Evolutionary conservation across 2,329 filamentous ascomycete species (phyloP).

Genomic region (Pleomassaria siparia): DNA sequence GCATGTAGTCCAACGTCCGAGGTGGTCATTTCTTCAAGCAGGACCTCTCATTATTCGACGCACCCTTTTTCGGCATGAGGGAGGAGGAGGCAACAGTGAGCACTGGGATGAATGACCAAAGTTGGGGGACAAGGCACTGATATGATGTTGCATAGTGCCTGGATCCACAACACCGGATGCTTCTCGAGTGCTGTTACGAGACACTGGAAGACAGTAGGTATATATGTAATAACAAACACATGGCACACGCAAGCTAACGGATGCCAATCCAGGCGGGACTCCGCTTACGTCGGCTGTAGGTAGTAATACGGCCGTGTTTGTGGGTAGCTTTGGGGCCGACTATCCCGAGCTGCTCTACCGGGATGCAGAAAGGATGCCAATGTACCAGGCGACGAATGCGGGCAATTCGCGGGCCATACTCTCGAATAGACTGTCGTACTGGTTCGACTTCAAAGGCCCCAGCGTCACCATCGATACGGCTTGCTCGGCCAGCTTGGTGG

Average conservation of each 20-base stretch:
- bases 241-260: background rate
- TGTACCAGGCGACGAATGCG: background rate
- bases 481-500: slow-evolving; percentile 40
- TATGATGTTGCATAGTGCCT: too few species aligned
- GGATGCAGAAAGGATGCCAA: background rate
- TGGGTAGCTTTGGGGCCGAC: background rate
- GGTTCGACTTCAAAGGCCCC: slow-evolving; percentile 14
- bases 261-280: background rate
- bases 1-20: background rate
- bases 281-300: background rate
- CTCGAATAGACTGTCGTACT: slow-evolving; percentile 15
- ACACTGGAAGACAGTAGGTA: background rate
- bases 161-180: slow-evolving; percentile 4
- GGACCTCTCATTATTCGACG: too few species aligned
- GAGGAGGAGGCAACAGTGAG: too few species aligned
- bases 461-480: slow-evolving; percentile 30
- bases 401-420: background rate
- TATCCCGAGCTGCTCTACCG: background rate
- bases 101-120: too few species aligned
- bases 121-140: too few species aligned
- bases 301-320: background rate
- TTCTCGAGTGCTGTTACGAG: background rate
- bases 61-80: too few species aligned
- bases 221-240: background rate
- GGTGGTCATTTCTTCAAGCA: background rate